phyloP scores from a whole-genome alignment of 768 basidiomycete species.

The Boletus sensibilis region DNA sequence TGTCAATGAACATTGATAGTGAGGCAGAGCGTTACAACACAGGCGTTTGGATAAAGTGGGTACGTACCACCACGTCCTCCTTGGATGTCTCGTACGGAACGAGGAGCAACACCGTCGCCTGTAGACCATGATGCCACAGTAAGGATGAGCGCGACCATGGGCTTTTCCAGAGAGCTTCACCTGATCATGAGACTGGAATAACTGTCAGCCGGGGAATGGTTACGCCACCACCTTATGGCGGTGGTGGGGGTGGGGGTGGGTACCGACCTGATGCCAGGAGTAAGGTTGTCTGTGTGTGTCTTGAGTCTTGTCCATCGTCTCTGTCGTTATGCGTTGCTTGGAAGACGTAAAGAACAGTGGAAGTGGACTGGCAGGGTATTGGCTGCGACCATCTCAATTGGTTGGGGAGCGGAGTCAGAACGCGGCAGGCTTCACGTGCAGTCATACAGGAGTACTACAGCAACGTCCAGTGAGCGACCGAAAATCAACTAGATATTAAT shows the following conservation, averaged over 20 bases:
- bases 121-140: conserved; percentile 14
- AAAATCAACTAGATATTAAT: conserved; percentile 18
- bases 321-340: conserved; percentile 13
- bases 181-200: conserved; percentile 80
- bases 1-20: neutral
- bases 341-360: conserved; percentile 10
- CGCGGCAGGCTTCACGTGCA: conserved; percentile 29
- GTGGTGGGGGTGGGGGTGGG: neutral
- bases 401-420: conserved; percentile 37
- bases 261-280: conserved; percentile 83
- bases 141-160: conserved; percentile 16
- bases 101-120: conserved; percentile 77
- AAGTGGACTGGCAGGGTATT: conserved; percentile 9
- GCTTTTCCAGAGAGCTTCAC: conserved; percentile 33
- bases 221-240: conserved; percentile 16
- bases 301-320: conserved; percentile 26
- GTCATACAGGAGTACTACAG: conserved; percentile 7
- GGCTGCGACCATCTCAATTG: conserved; percentile 24
- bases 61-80: conserved; percentile 66
- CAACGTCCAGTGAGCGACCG: neutral
- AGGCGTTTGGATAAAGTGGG: neutral
- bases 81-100: conserved; percentile 70
- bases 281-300: conserved; percentile 47
- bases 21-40: neutral
- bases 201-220: conserved; percentile 14